Percentiles rank a stretch among this genome's conserved stretches.
phyloP scores from a whole-genome alignment of 2,329 filamentous ascomycete genomes.

The Pyrenophora teres region DNA sequence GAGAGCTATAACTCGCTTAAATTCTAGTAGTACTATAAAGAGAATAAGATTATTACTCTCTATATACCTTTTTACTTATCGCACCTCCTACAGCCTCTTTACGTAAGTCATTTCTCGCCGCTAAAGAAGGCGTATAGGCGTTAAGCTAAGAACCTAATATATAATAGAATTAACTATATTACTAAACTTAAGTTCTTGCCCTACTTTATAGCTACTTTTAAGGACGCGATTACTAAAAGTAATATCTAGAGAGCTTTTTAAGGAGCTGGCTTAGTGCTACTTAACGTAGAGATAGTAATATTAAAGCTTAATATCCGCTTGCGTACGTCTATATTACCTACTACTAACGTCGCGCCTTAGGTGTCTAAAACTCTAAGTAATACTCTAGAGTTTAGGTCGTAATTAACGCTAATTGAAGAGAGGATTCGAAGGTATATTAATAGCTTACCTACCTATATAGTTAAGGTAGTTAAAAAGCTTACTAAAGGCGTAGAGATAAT shows the following conservation, averaged over 20 bases:
- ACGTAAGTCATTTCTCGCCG: slow-evolving; percentile 46
- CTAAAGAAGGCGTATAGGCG: background rate
- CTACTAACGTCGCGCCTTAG: slow-evolving; percentile 4
- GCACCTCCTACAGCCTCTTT: slow-evolving; percentile 46
- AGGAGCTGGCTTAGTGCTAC: too few species aligned
- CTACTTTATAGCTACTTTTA: background rate
- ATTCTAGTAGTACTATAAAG: slow-evolving; percentile 39
- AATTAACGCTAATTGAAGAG: slow-evolving; percentile 13
- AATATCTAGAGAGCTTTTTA: too few species aligned
- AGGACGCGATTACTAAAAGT: background rate
- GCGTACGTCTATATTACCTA: slow-evolving; percentile 8
- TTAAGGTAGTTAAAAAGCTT: slow-evolving; percentile 1
- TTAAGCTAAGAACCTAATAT: background rate
- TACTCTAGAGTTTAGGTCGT: slow-evolving; percentile 10
- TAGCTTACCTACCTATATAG: background rate
- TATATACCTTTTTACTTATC: too few species aligned
- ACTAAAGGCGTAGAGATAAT: slow-evolving; percentile 2
- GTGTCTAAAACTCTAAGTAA: slow-evolving; percentile 14
- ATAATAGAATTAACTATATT: background rate
- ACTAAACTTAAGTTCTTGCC: slow-evolving; percentile 3
- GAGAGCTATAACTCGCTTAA: slow-evolving; percentile 1
- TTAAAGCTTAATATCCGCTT: slow-evolving; percentile 38
- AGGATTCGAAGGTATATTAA: slow-evolving; percentile 4
- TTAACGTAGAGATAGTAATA: slow-evolving; percentile 38
- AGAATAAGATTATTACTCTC: slow-evolving; percentile 14